Evolutionary conservation across 805 yeast species (phyloP).

Genomic region (Barnettozyma botsteinii): DNA sequence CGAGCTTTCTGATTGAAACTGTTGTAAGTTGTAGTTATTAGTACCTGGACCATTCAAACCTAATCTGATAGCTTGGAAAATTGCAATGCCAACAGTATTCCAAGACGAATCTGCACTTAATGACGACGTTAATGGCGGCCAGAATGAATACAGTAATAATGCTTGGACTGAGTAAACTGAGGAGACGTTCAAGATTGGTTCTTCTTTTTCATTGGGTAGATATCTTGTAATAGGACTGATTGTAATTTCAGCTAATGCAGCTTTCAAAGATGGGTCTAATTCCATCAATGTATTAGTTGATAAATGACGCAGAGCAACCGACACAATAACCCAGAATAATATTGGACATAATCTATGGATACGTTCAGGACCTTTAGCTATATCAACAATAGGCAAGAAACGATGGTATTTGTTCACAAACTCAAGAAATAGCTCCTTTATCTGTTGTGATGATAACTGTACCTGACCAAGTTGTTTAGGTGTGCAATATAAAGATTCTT

Average conservation of each 20-base stretch:
- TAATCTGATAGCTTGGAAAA: slow-evolving; percentile 86
- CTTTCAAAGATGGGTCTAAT: slow-evolving; percentile 65
- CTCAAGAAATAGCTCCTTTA: slow-evolving; percentile 58
- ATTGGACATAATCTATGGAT: slow-evolving; percentile 79
- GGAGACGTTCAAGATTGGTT: slow-evolving; percentile 80
- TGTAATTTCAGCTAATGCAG: slow-evolving; percentile 78
- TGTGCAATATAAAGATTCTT: slow-evolving; percentile 42
- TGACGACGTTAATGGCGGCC: slow-evolving; percentile 97
- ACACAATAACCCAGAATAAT: slow-evolving; percentile 88
- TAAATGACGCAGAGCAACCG: slow-evolving; percentile 71
- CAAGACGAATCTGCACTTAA: slow-evolving; percentile 93
- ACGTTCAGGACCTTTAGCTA: slow-evolving; percentile 73
- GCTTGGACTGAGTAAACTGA: slow-evolving; percentile 95
- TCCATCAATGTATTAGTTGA: slow-evolving; percentile 41
- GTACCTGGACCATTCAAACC: slow-evolving; percentile 81
- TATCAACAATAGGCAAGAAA: slow-evolving; percentile 81
- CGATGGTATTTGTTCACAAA: slow-evolving; percentile 78
- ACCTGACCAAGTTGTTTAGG: slow-evolving; percentile 72
- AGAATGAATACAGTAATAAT: slow-evolving; percentile 75
- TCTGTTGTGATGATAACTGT: slow-evolving; percentile 52
- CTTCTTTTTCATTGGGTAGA: slow-evolving; percentile 71
- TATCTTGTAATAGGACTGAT: slow-evolving; percentile 86
- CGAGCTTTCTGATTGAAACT: slow-evolving; percentile 29
- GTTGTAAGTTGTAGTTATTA: slow-evolving; percentile 36
- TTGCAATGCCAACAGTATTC: slow-evolving; percentile 90